These are phyloP conservation scores for Fusarium sp. DNA, from an alignment of 2,329 filamentous ascomycete species.

Conservation along the genomic window DNA sequence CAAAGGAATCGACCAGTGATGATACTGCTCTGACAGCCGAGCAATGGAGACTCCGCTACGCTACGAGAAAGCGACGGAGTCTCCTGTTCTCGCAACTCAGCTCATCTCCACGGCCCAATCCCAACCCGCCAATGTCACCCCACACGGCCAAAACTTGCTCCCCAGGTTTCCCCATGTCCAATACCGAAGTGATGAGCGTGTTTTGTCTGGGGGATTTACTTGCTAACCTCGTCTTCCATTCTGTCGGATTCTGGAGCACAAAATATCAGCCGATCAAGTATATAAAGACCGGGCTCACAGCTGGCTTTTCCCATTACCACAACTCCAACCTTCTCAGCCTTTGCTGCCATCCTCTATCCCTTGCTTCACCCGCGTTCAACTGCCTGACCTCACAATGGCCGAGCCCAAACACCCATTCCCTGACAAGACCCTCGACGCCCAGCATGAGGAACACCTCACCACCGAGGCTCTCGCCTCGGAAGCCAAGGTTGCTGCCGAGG, in stretches of 20 bases:
- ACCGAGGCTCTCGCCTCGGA: slow-evolving; percentile 47
- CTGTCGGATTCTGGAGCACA: slow-evolving; percentile 2
- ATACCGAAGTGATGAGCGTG: slow-evolving; percentile 6
- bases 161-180: slow-evolving; percentile 32
- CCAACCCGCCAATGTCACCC: slow-evolving; percentile 14
- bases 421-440: slow-evolving; percentile 36
- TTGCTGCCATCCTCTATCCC: not conserved
- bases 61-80: not conserved
- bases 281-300: slow-evolving; percentile 19
- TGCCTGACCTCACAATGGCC: slow-evolving; percentile 36
- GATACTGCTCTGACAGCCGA: rapidly evolving
- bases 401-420: slow-evolving; percentile 15
- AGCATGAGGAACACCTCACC: slow-evolving; percentile 42
- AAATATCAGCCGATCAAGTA: not conserved
- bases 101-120: slow-evolving; percentile 15
- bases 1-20: slow-evolving; percentile 4
- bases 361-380: not conserved
- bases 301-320: not conserved
- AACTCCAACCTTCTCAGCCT: not conserved
- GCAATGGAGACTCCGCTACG: slow-evolving; percentile 2
- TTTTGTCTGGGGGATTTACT: slow-evolving; percentile 10
- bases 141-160: slow-evolving; percentile 17
- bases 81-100: slow-evolving; percentile 11
- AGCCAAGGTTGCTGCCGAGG: slow-evolving; percentile 52
- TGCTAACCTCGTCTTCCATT: not conserved